A percentile compares a stretch with the other conserved stretches of the same genome.
Evolutionary conservation across 768 basidiomycete genomes (phyloP).

Genomic region (Pholiota molesta): DNA sequence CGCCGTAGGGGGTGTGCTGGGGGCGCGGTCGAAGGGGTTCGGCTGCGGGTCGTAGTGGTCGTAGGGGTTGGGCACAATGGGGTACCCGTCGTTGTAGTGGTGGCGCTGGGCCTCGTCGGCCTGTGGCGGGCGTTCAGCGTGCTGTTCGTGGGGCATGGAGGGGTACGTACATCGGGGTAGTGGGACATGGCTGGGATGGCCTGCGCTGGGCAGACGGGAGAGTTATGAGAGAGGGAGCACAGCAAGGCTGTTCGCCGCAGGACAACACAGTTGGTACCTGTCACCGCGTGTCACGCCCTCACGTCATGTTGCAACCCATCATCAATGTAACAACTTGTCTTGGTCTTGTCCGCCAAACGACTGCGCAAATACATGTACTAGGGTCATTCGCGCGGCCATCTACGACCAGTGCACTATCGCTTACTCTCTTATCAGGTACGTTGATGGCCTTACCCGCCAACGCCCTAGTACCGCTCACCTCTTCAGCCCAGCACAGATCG

Average conservation of each 20-base stretch:
- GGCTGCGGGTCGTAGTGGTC: slow-evolving; percentile 42
- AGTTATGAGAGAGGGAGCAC: not conserved
- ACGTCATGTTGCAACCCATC: too few relatives aligned
- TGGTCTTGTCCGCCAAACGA: too few relatives aligned
- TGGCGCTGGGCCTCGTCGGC: slow-evolving; percentile 65
- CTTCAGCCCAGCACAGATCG: too few relatives aligned
- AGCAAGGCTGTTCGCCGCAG: not conserved
- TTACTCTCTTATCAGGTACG: too few relatives aligned
- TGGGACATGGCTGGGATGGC: slow-evolving; percentile 30
- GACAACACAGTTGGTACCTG: not conserved
- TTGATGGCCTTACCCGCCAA: too few relatives aligned
- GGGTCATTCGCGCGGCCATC: too few relatives aligned
- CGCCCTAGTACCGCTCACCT: too few relatives aligned
- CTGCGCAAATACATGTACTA: too few relatives aligned
- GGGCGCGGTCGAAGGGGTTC: slow-evolving; percentile 23
- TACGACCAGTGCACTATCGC: too few relatives aligned
- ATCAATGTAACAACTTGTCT: too few relatives aligned
- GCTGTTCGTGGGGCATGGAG: not conserved
- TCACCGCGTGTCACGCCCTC: too few relatives aligned
- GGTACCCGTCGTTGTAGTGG: slow-evolving; percentile 71
- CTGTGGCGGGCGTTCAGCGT: slow-evolving; percentile 31
- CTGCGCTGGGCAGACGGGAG: not conserved
- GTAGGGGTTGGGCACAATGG: slow-evolving; percentile 45
- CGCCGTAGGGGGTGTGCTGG: slow-evolving; percentile 13
- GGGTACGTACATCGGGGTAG: slow-evolving; percentile 33